Percentiles rank a stretch among this genome's conserved stretches.
Evolutionary conservation across 192 early-diverging fungal genomes (phyloP).

Genomic region (Coemansia sp.): DNA sequence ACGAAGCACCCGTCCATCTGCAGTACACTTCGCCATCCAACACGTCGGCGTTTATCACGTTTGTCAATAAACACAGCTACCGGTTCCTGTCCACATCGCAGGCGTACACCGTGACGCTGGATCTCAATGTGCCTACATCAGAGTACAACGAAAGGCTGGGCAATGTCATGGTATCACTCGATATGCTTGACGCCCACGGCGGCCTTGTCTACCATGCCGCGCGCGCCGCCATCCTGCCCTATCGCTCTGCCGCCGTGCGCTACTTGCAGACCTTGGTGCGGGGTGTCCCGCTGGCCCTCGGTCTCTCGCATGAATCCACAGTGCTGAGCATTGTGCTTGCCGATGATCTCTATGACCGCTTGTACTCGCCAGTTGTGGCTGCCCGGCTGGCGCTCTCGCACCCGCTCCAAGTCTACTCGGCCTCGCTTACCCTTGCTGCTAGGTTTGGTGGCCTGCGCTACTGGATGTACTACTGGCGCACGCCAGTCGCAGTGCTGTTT

Average conservation of each 20-base stretch:
- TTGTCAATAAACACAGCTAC: conserved; percentile 37
- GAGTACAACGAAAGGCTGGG: conserved; percentile 57
- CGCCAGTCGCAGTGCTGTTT: conserved; percentile 60
- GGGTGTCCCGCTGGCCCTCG: conserved; percentile 53
- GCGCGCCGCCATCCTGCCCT: conserved; percentile 54
- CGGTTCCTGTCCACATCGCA: conserved; percentile 52
- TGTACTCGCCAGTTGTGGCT: conserved; percentile 49
- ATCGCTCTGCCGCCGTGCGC: conserved; percentile 19
- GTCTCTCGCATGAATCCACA: conserved; percentile 46
- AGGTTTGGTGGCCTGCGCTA: conserved; percentile 68
- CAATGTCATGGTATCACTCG: conserved; percentile 68
- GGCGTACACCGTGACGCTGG: conserved; percentile 59
- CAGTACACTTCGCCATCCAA: conserved; percentile 34
- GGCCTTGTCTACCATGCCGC: conserved; percentile 23
- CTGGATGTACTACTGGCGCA: conserved; percentile 74
- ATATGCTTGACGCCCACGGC: conserved; percentile 47
- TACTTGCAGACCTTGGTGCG: conserved; percentile 14
- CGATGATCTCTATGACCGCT: conserved; percentile 53
- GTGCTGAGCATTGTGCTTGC: conserved; percentile 51
- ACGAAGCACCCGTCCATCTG: conserved; percentile 57
- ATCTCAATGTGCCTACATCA: conserved; percentile 61
- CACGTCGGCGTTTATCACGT: conserved; percentile 19
- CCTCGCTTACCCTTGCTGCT: conserved; percentile 50
- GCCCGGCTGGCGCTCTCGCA: conserved; percentile 55
- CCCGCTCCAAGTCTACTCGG: conserved; percentile 57